Base-by-base conservation (phyloP, 2,329 filamentous ascomycete species). In the Aspergillus fumigatus region DNA sequence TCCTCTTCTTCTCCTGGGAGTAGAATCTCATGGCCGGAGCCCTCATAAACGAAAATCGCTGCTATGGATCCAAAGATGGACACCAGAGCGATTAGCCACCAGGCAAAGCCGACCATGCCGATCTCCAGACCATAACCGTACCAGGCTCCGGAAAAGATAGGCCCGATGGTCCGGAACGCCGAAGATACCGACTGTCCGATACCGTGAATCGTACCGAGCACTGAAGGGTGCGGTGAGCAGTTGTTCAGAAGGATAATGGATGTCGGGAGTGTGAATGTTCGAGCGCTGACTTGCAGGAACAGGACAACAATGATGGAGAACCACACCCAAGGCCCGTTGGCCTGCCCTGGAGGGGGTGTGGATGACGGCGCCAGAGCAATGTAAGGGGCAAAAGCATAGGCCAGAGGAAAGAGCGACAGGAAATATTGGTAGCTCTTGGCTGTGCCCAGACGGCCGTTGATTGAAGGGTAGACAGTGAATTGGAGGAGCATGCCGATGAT, bases 401-500 rank as follows among this genome's bases (percentile, higher is more conserved):
- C 82, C 26, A 90, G 43, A 0, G 89, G 89, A 70, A 93, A 92
- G 41, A 87, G 79, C 55, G 85, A 79, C 4, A 92, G 78, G 50
- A 84, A 88, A 53, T 82, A 78, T 6, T 86, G 83, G 78, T 86
- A 91, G 57, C 85, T 87, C 45, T 80, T 79, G 60, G 90, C 77
- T 8, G 88, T 87, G 35, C 89, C 89, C 11, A 90, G 81, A 3
- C 82, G 81, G 7, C 80, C 78, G 50, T 88, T 89, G 41, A 90
- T 78, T 25, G 77, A 74, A 1, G 89, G 89, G 67, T 92, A 92
- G 43, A 90, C 78, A 50, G 87, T 80, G 55, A 90, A 80, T 67
- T 90, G 88, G 56, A 93, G 79, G 1, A 79, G 71, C 63, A 94
- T 89, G 50, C 90, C 90, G 47, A 92, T 85, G 38, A 83, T 75